phyloP scores from a whole-genome alignment of 352 stramenopile genomes.

The Phytopythium helicoides region DNA sequence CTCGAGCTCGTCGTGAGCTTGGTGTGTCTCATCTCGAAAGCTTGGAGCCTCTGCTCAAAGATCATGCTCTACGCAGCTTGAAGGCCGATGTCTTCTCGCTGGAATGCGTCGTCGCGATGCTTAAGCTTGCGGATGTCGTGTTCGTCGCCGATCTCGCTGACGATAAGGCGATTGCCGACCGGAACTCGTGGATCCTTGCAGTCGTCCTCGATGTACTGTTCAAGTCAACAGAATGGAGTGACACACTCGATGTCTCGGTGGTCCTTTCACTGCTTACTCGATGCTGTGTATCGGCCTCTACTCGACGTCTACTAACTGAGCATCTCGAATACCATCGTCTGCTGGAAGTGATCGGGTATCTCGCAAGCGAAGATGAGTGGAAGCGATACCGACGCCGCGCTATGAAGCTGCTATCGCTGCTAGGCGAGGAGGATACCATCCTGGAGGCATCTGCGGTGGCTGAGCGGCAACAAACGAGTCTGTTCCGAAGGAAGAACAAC shows the following conservation, averaged over 20 bases:
- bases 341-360: slow-evolving; percentile 29
- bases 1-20: slow-evolving; percentile 12
- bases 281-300: slow-evolving; percentile 32
- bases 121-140: slow-evolving; percentile 33
- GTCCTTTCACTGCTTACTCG: slow-evolving; percentile 38
- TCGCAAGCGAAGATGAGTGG: slow-evolving; percentile 31
- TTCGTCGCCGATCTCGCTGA: slow-evolving; percentile 8
- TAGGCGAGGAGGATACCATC: slow-evolving; percentile 45
- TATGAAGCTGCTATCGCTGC: slow-evolving; percentile 34
- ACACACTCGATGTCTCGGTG: slow-evolving; percentile 43
- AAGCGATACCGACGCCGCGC: slow-evolving; percentile 34
- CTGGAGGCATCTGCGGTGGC: slow-evolving; percentile 14
- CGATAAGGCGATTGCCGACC: slow-evolving; percentile 2
- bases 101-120: slow-evolving; percentile 48
- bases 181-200: slow-evolving; percentile 44
- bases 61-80: slow-evolving; percentile 32
- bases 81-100: slow-evolving; percentile 45
- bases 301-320: slow-evolving; percentile 37
- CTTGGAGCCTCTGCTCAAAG: slow-evolving; percentile 24
- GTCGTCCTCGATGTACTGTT: slow-evolving; percentile 48
- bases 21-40: slow-evolving; percentile 11
- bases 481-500: not conserved
- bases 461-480: not conserved
- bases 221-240: slow-evolving; percentile 26
- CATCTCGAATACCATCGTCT: slow-evolving; percentile 47